A percentile compares a stretch with the other conserved stretches of the same genome.
Conservation (phyloP, 1,284 basidiomycete genomes). For the Irpex sp. region DNA sequence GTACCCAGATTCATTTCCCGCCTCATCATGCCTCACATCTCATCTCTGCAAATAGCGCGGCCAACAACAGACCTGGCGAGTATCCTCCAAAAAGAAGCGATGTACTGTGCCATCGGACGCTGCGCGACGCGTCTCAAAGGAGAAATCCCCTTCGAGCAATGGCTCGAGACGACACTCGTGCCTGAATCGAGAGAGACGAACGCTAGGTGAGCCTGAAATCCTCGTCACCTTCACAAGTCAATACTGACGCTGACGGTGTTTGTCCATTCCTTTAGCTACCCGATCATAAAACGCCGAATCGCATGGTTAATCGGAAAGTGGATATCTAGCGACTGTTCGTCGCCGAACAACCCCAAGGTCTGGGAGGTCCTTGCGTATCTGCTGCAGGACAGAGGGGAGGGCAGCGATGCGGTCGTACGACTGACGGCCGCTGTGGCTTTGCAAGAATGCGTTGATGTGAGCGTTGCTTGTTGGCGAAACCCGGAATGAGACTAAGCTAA, state of each 20-base stretch:
- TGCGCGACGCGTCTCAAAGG: slow-evolving; percentile 66
- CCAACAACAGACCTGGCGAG: slow-evolving; percentile 51
- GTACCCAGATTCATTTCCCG: no score
- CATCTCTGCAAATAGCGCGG: slow-evolving; percentile 44
- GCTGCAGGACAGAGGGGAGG: slow-evolving; percentile 58
- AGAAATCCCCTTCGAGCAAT: slow-evolving; percentile 59
- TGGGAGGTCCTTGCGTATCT: slow-evolving; percentile 81
- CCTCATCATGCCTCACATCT: no score
- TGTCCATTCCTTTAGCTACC: slow-evolving; percentile 46
- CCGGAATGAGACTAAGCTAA: background rate
- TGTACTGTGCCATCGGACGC: slow-evolving; percentile 85
- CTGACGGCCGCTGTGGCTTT: slow-evolving; percentile 75
- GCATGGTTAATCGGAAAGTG: slow-evolving; percentile 89
- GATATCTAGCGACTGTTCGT: slow-evolving; percentile 60
- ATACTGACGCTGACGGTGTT: no score
- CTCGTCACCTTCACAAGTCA: no score
- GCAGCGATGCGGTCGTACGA: slow-evolving; percentile 78
- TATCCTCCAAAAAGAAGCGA: slow-evolving; percentile 77
- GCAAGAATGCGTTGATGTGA: slow-evolving; percentile 76
- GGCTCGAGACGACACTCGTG: slow-evolving; percentile 55
- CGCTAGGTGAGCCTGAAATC: no score
- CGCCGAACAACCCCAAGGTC: slow-evolving; percentile 56
- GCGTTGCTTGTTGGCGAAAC: slow-evolving; percentile 23
- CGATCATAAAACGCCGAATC: slow-evolving; percentile 83
- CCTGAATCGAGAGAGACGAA: slow-evolving; percentile 53